phyloP scores from a whole-genome alignment of 768 basidiomycete genomes.

The Amanita jacksonii region DNA sequence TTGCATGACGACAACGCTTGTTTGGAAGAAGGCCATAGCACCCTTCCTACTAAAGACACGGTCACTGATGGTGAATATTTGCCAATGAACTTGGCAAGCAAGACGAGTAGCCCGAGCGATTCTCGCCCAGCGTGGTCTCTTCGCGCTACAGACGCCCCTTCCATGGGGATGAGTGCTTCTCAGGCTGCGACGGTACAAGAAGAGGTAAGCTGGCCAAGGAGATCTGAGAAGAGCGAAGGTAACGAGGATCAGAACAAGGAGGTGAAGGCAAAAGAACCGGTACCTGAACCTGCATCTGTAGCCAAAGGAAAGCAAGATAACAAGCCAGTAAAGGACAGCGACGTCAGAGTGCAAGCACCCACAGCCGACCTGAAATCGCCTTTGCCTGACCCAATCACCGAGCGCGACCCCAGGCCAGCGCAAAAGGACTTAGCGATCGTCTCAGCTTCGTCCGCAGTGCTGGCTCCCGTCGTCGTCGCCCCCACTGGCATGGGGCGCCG shows the following conservation, averaged over 20 bases:
- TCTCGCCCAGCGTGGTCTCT: constrained; percentile 28
- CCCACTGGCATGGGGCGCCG: constrained; percentile 1
- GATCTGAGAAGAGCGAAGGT: not conserved
- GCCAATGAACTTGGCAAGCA: not conserved
- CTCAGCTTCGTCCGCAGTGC: constrained; percentile 13
- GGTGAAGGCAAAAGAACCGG: not conserved
- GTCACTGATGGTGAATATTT: not conserved
- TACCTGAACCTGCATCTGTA: not conserved
- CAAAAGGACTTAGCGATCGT: constrained; percentile 4
- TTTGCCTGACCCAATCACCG: constrained; percentile 5
- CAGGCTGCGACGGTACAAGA: constrained; percentile 6
- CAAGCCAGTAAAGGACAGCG: not conserved
- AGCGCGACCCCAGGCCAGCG: not conserved
- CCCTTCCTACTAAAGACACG: no score
- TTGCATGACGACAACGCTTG: no score
- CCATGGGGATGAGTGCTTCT: constrained; percentile 22
- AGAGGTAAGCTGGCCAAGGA: constrained; percentile 4
- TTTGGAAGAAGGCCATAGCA: no score
- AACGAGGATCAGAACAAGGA: constrained; percentile 4
- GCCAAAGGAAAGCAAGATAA: not conserved
- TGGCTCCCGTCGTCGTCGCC: not conserved
- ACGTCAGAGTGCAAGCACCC: not conserved
- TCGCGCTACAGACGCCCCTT: constrained; percentile 32
- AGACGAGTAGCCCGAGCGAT: not conserved
- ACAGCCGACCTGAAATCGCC: not conserved